Evolutionary conservation across 2,329 filamentous ascomycete genomes (phyloP), one percentile per base, ranked within the genome.

Genomic region (Colletotrichum sp.): DNA sequence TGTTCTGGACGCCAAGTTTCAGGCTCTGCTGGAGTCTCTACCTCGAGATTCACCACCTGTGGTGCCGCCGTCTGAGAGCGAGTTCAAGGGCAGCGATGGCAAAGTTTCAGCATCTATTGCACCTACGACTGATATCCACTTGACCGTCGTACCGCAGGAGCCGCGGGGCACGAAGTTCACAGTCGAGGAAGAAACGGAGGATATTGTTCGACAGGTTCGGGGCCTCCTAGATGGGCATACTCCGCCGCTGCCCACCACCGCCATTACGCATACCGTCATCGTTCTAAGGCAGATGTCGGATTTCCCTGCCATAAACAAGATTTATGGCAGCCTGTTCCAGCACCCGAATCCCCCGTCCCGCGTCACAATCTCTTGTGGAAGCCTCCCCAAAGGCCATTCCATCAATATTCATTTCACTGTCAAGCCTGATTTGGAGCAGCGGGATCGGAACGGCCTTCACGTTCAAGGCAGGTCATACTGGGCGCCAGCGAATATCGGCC

Each of bases 401-500:
- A 90, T 93, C 68, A 85, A 94, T 18, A 90, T 96, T 77, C 87
- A 89, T 78, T 82, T 91, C 52, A 86, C 86, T 2, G 82, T 87
- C 5, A 86, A 87, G 28, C 77, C 81, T 2, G 76, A 76, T 3
- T 76, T 83, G 26, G 73, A 77, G 10, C 76, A 68, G 7, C 69
- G 70, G n/a, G 80, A 82, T 36, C 84, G 94, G 85, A 88, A 89
- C 67, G 92, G 91, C 0, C 89, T 99, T 2, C 97, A 99, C 83
- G 96, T 99, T 8, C 97, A 99, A 85, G 96, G 94, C 5, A 89
- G 95, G 52, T 98, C 95, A 13, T 99, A 99, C 88, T 99, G 97
- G 97, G 97, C 97, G 0, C 97, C 97, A 0, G 96, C 97, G 24
- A 99, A 99, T 81, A 99, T 99, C 70, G 97, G 97, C 0, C 97